Percentiles rank a stretch among this genome's conserved stretches.
phyloP scores from a whole-genome alignment of 768 basidiomycete genomes.

The Macrolepiota albuminosa region DNA sequence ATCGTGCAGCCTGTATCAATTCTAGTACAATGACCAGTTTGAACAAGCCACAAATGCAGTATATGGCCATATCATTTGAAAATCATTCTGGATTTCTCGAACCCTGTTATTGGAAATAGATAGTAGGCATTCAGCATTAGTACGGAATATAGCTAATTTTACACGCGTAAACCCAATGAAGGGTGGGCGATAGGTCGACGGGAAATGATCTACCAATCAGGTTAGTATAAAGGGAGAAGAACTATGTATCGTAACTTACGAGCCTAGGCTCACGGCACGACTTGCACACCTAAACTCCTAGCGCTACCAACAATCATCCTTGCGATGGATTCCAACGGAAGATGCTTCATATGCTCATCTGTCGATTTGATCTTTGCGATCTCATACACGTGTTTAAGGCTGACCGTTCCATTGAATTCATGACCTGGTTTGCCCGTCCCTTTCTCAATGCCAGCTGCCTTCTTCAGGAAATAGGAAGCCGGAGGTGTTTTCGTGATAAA shows the following conservation, averaged over 20 bases:
- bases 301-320: conserved; percentile 88
- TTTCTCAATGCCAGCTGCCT: conserved; percentile 85
- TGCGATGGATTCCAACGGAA: conserved; percentile 83
- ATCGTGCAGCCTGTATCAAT: neutral
- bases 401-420: conserved; percentile 75
- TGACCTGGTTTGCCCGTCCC: conserved; percentile 81
- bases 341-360: conserved; percentile 85
- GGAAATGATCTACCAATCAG: conserved; percentile 8
- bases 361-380: conserved; percentile 95
- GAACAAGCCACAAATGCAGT: conserved; percentile 2
- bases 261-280: conserved; percentile 63
- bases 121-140: conserved; percentile 14
- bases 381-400: conserved; percentile 96
- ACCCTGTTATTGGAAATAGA: conserved; percentile 9
- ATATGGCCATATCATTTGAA: conserved; percentile 3
- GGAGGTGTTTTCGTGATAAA: conserved; percentile 93
- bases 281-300: conserved; percentile 82
- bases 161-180: conserved; percentile 14
- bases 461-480: conserved; percentile 85
- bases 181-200: conserved; percentile 2
- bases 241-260: conserved; percentile 18
- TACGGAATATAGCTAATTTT: conserved; percentile 14
- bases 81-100: conserved; percentile 5
- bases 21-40: conserved; percentile 6
- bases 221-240: conserved; percentile 6